Evolutionary conservation across 805 yeast species (phyloP), one percentile per base, ranked within the genome.

Genomic region (Yarrowia hollandica): DNA sequence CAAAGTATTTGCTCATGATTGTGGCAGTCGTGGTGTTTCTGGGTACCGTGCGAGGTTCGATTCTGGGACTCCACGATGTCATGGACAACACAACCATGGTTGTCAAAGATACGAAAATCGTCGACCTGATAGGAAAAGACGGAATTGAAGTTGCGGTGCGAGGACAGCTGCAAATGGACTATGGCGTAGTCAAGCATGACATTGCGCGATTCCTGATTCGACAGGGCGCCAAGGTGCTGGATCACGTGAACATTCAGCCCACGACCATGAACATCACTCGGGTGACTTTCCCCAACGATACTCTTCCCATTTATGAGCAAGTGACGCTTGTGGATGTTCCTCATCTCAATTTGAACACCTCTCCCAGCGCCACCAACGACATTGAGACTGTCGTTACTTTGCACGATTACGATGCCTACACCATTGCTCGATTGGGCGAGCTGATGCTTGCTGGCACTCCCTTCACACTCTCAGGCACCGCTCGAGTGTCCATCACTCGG

Each of bases 261-360:
- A 35, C 44, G 1, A 37, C 58, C 5, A 52, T 52, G 58, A 52
- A 35, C 34, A 35, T 52, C 9, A 35, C 58, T 1, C 44, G 34
- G 6, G 58, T 52, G 9, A 15, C 25, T 2, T 46, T 46, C 22
- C 55, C 38, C 30, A 22, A 46, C 19, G 58, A 35, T 7, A 28
- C 28, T 3, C 5, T 19, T 2, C 44, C 58, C 2, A 4, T 37
- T 4, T 52, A 26, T 9, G 58, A 52, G 21, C 44, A 34, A 16
- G 58, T 52, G 34, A 35, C 58, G 5, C 25, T 52, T 1, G 58
- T 52, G 19, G 44, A 52, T 15, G 58, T 52, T 6, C 58, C 58
- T 1, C 11, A 23, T 5, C 19, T 52, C 3, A 2, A 12, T 5
- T 19, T 52, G 7, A 52, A 52, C 44, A 52, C 44, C 8, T 14